Percentiles rank a stretch among this genome's conserved stretches.
phyloP scores from a whole-genome alignment of 148 eudicot genomes.

The Dysphania ambrosioides region DNA sequence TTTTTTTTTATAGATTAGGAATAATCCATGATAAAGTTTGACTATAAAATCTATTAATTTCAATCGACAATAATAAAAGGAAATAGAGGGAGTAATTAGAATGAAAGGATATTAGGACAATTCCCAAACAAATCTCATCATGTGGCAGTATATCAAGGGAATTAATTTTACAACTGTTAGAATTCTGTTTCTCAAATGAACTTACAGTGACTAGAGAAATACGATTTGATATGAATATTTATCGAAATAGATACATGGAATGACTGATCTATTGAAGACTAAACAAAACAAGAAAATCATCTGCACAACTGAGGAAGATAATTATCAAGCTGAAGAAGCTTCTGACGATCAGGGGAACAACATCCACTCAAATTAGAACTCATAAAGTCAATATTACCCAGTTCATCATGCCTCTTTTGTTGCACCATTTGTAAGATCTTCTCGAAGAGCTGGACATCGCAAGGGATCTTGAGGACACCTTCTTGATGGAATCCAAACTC shows the following conservation, averaged over 20 bases:
- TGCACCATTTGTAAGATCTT: slow-evolving; percentile 59
- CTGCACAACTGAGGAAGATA: slow-evolving; percentile 46
- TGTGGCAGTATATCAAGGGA: neutral
- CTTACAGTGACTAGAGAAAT: neutral
- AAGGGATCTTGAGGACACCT: slow-evolving; percentile 80
- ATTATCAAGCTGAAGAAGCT: slow-evolving; percentile 25
- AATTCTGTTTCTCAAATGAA: neutral
- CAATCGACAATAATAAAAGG: too few species aligned
- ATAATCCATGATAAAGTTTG: too few species aligned
- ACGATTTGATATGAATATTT: too few species aligned
- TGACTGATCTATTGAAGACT: slow-evolving; percentile 29
- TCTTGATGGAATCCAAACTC: slow-evolving; percentile 93
- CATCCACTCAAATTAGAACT: slow-evolving; percentile 18
- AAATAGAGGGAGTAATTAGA: too few species aligned
- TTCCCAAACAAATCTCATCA: slow-evolving; percentile 1
- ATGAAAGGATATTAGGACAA: slow-evolving; percentile 4
- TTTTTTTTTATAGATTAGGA: too few species aligned
- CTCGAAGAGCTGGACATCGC: slow-evolving; percentile 62
- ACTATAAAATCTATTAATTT: too few species aligned
- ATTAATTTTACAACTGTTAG: neutral
- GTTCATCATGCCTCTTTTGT: slow-evolving; percentile 39
- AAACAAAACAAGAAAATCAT: slow-evolving; percentile 37
- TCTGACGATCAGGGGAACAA: slow-evolving; percentile 43
- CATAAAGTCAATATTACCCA: slow-evolving; percentile 12
- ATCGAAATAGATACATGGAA: slow-evolving; percentile 8